Evolutionary conservation across 2,329 filamentous ascomycete genomes (phyloP).

Genomic region (Trichoderma oligosporum): DNA sequence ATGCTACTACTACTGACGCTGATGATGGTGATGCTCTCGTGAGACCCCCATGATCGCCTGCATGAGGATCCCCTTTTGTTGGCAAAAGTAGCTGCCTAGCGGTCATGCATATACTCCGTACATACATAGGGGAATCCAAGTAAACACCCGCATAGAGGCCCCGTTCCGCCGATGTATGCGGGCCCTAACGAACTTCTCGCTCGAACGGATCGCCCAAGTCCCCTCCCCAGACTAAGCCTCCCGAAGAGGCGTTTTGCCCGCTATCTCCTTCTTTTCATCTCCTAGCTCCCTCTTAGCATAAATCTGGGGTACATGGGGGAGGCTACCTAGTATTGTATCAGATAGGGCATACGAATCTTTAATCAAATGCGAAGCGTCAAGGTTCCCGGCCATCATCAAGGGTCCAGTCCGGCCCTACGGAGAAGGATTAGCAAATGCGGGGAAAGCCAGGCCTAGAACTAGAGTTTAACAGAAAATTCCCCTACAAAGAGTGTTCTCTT

Average conservation of each 20-base stretch:
- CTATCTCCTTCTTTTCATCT: background rate
- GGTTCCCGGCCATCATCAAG: background rate
- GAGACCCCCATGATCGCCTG: too few relatives aligned
- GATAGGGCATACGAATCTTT: too few relatives aligned
- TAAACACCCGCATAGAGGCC: too few relatives aligned
- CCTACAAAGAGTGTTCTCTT: too few relatives aligned
- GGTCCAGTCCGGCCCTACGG: slow-evolving; percentile 2
- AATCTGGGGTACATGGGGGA: slow-evolving; percentile 6
- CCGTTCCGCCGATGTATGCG: slow-evolving; percentile 18
- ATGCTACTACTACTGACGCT: too few relatives aligned
- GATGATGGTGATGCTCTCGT: too few relatives aligned
- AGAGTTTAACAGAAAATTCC: background rate
- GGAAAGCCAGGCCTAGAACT: background rate
- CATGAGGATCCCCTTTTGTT: too few relatives aligned
- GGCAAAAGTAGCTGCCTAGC: too few relatives aligned
- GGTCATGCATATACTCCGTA: too few relatives aligned
- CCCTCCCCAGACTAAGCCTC: background rate
- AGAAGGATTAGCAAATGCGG: slow-evolving; percentile 5
- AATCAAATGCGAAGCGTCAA: slow-evolving; percentile 6
- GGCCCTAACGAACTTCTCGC: slow-evolving; percentile 7
- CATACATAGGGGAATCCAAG: too few relatives aligned
- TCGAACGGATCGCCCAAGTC: slow-evolving; percentile 8
- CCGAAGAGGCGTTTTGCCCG: background rate
- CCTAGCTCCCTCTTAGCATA: background rate
- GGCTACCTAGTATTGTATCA: background rate